Conservation (phyloP, 106 monocot genomes). For the Gastrodia elata region DNA sequence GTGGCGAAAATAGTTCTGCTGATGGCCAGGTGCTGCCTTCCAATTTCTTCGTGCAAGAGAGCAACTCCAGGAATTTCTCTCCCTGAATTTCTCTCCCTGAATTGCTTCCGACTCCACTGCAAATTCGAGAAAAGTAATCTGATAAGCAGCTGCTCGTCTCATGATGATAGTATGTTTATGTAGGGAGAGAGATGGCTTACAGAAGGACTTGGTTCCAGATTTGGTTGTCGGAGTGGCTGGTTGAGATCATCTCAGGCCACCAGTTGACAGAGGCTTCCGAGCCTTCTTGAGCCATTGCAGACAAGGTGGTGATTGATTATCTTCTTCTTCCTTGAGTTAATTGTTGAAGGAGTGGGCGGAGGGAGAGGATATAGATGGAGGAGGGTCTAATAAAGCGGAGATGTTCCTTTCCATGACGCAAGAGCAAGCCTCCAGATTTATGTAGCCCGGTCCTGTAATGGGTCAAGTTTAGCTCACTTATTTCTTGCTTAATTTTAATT, state of each 20-base stretch:
- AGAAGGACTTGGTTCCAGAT: constrained; percentile 77
- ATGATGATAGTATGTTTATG: too few relatives aligned
- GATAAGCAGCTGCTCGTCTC: too few relatives aligned
- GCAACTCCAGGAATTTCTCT: constrained; percentile 52
- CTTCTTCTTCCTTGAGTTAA: background rate
- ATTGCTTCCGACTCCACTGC: constrained; percentile 24
- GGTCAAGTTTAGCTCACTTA: too few relatives aligned
- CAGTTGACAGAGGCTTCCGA: constrained; percentile 58
- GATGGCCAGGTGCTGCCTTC: constrained; percentile 36
- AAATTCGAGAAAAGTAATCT: too few relatives aligned
- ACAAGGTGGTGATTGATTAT: background rate
- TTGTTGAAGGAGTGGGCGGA: background rate
- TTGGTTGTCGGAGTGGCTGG: constrained; percentile 35
- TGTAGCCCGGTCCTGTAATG: too few relatives aligned
- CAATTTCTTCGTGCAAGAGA: constrained; percentile 50
- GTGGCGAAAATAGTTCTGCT: too few relatives aligned
- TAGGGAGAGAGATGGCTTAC: constrained; percentile 35
- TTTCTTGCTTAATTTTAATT: too few relatives aligned
- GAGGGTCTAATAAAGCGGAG: background rate
- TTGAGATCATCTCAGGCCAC: constrained; percentile 38
- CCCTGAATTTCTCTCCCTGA: constrained; percentile 8
- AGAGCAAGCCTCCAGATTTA: too few relatives aligned
- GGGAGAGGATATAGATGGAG: background rate
- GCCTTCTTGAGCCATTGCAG: constrained; percentile 57
- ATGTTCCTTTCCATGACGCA: background rate